Evolutionary conservation across 2,329 filamentous ascomycete genomes (phyloP).

Genomic region (Monilinia aucupariae): DNA sequence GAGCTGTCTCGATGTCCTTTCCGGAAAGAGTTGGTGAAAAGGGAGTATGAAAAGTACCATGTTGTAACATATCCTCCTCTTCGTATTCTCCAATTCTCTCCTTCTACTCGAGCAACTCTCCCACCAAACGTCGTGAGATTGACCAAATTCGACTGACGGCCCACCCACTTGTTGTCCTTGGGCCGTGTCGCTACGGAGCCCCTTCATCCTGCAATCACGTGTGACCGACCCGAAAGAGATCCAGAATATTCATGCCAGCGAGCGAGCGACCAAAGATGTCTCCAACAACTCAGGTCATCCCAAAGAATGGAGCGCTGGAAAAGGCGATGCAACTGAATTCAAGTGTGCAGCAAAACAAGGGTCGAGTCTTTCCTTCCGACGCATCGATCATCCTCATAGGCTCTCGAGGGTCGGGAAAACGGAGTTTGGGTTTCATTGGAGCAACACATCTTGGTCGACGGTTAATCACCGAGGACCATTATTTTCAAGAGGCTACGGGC

Average conservation of each 20-base stretch:
- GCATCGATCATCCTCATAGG: slow-evolving; percentile 69
- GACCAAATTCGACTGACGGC: too few relatives aligned
- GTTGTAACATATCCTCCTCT: too few relatives aligned
- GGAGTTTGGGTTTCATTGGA: slow-evolving; percentile 69
- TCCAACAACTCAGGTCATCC: slow-evolving; percentile 27
- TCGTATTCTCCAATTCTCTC: too few relatives aligned
- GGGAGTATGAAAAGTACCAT: too few relatives aligned
- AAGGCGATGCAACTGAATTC: slow-evolving; percentile 24
- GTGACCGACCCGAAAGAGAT: not conserved
- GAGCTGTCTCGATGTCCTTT: not conserved
- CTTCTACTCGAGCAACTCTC: too few relatives aligned
- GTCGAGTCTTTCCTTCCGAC: slow-evolving; percentile 39
- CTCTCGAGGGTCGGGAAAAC: slow-evolving; percentile 69
- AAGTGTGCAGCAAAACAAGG: slow-evolving; percentile 21
- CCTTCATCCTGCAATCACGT: slow-evolving; percentile 8
- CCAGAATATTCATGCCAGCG: not conserved
- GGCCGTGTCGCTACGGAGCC: too few relatives aligned
- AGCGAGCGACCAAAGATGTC: slow-evolving; percentile 25
- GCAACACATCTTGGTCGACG: slow-evolving; percentile 64
- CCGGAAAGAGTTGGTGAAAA: not conserved
- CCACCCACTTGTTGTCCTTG: too few relatives aligned
- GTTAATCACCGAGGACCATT: slow-evolving; percentile 62
- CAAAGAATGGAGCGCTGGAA: slow-evolving; percentile 18
- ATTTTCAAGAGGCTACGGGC: slow-evolving; percentile 60
- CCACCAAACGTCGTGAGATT: too few relatives aligned